These are phyloP conservation scores for Tulasnella sp. DNA, from an alignment of 768 basidiomycete species.

Conservation along the genomic window DNA sequence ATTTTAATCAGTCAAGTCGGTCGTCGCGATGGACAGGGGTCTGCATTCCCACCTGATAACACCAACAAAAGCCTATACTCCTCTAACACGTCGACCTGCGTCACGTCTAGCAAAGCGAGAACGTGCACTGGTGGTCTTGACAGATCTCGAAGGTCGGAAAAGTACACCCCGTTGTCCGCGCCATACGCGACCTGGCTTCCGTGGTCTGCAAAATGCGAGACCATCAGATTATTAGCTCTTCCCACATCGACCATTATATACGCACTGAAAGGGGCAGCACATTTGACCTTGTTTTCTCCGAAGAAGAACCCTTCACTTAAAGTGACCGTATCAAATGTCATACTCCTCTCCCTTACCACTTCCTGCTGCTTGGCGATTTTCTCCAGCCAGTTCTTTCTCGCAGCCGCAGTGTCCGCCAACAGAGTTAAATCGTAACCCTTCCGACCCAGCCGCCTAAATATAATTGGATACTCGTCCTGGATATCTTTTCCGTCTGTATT, in stretches of 20 bases:
- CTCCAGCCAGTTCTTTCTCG: slow-evolving; percentile 93
- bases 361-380: slow-evolving; percentile 87
- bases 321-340: slow-evolving; percentile 78
- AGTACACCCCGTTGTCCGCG: slow-evolving; percentile 95
- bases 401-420: slow-evolving; percentile 81
- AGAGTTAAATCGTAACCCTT: slow-evolving; percentile 89
- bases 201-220: slow-evolving; percentile 50
- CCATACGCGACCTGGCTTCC: slow-evolving; percentile 89
- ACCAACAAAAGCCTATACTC: slow-evolving; percentile 94
- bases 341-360: slow-evolving; percentile 72
- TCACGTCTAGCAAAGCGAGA: slow-evolving; percentile 79
- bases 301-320: slow-evolving; percentile 65
- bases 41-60: slow-evolving; percentile 67
- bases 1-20: not conserved
- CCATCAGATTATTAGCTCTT: not conserved
- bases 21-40: too few species aligned
- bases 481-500: slow-evolving; percentile 45
- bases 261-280: slow-evolving; percentile 84
- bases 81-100: slow-evolving; percentile 94
- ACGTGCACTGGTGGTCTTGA: slow-evolving; percentile 86
- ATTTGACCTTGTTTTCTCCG: slow-evolving; percentile 83
- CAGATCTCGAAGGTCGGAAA: slow-evolving; percentile 77
- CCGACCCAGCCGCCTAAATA: slow-evolving; percentile 88
- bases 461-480: slow-evolving; percentile 88
- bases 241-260: slow-evolving; percentile 32